Conservation (phyloP, 371 early-diverging fungal species). For the Lichtheimia ornata region DNA sequence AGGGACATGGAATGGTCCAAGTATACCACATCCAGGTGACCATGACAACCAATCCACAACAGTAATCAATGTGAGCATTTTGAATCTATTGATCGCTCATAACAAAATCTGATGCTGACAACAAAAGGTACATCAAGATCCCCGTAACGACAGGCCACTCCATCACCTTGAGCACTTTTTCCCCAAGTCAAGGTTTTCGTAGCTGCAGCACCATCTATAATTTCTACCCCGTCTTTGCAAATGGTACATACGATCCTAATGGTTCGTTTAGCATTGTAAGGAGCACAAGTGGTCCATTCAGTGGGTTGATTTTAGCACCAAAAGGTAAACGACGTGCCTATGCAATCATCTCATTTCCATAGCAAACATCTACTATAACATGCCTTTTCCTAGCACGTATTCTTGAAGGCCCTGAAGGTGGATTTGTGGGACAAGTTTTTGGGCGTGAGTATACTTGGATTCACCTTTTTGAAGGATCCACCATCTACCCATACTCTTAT, state of each 20-base stretch:
- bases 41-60: not conserved
- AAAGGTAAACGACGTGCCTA: slow-evolving; percentile 7
- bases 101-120: not conserved
- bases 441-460: slow-evolving; percentile 18
- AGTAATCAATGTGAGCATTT: slow-evolving; percentile 16
- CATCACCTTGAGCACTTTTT: slow-evolving; percentile 5
- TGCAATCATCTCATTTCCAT: not conserved
- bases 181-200: slow-evolving; percentile 3
- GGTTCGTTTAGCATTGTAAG: slow-evolving; percentile 13
- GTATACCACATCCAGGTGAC: not conserved
- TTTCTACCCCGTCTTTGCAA: slow-evolving; percentile 20
- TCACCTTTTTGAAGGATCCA: no score
- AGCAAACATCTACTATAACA: no score
- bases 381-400: slow-evolving; percentile 2
- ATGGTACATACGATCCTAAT: slow-evolving; percentile 10
- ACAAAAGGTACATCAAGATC: slow-evolving; percentile 9
- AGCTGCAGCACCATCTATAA: slow-evolving; percentile 18
- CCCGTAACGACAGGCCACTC: slow-evolving; percentile 17
- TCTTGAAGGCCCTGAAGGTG: slow-evolving; percentile 16
- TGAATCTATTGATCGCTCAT: not conserved
- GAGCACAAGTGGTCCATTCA: slow-evolving; percentile 17
- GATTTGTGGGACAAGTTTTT: slow-evolving; percentile 19
- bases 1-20: slow-evolving; percentile 22
- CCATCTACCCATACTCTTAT: no score
- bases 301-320: slow-evolving; percentile 22